Percentiles rank a stretch among this genome's conserved stretches.
phyloP scores from a whole-genome alignment of 2,329 filamentous ascomycete genomes.

The Elsinoe perseae region DNA sequence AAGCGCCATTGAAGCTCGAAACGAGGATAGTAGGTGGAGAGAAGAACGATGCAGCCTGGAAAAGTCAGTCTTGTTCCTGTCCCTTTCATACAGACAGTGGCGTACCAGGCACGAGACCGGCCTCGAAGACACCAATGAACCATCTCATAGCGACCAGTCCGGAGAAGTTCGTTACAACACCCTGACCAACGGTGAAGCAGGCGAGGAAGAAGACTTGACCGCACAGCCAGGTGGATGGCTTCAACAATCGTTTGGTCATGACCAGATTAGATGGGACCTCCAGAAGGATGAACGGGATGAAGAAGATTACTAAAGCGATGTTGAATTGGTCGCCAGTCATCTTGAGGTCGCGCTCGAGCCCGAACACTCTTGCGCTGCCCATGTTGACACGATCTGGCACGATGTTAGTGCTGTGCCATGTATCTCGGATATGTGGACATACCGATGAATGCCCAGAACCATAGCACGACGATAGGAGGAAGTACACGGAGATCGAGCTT shows the following conservation, averaged over 20 bases:
- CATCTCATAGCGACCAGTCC: constrained; percentile 43
- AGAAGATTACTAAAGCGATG: constrained; percentile 38
- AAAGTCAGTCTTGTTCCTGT: neutral
- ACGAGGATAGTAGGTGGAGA: constrained; percentile 16
- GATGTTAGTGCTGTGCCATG: constrained; percentile 46
- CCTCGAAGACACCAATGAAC: constrained; percentile 30
- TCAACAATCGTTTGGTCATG: constrained; percentile 34
- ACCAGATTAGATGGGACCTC: constrained; percentile 42
- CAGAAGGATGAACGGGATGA: constrained; percentile 36
- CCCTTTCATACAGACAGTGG: neutral
- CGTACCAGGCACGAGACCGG: constrained; percentile 16
- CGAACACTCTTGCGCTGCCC: constrained; percentile 53
- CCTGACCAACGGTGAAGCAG: constrained; percentile 32
- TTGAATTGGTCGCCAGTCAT: constrained; percentile 59
- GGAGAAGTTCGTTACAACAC: constrained; percentile 39
- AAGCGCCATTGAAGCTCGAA: constrained; percentile 18
- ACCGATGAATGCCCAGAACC: constrained; percentile 16
- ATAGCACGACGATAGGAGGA: constrained; percentile 15
- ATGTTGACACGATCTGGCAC: constrained; percentile 42
- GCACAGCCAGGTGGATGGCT: constrained; percentile 37
- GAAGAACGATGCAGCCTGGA: constrained; percentile 13
- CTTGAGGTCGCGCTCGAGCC: constrained; percentile 50
- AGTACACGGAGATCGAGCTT: constrained; percentile 16
- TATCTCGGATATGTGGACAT: neutral
- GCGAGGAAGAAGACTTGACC: constrained; percentile 39